phyloP scores from a whole-genome alignment of 2,329 filamentous ascomycete genomes.

The Annulohypoxylon truncatum region DNA sequence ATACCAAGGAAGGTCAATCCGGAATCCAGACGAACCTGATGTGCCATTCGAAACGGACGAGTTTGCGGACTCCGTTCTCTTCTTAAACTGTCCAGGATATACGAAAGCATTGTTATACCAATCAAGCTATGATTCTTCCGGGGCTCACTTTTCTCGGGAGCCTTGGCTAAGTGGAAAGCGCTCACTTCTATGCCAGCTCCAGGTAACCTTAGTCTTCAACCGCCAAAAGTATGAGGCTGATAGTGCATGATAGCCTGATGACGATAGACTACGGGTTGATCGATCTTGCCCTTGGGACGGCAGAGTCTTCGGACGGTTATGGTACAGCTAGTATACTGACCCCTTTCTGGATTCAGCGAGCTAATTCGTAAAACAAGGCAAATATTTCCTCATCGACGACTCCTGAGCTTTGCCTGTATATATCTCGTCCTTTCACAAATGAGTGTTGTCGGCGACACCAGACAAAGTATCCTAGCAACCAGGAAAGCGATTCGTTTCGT shows the following conservation, averaged over 20 bases:
- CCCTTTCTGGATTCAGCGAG: background rate
- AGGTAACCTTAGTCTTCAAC: slow-evolving; percentile 2
- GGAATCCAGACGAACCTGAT: slow-evolving; percentile 15
- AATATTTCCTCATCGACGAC: slow-evolving; percentile 25
- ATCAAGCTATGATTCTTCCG: slow-evolving; percentile 26
- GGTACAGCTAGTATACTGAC: slow-evolving; percentile 4
- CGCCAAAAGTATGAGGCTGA: slow-evolving; percentile 2
- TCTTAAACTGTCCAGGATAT: slow-evolving; percentile 24
- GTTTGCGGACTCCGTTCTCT: slow-evolving; percentile 21
- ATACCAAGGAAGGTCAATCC: slow-evolving; percentile 27
- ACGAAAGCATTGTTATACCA: slow-evolving; percentile 27
- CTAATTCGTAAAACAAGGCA: slow-evolving; percentile 25
- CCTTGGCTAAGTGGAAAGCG: slow-evolving; percentile 33
- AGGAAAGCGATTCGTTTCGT: slow-evolving; percentile 29
- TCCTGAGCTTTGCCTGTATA: slow-evolving; percentile 34
- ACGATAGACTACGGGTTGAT: slow-evolving; percentile 24
- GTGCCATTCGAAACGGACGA: slow-evolving; percentile 23
- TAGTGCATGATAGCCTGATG: slow-evolving; percentile 7
- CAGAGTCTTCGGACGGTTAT: slow-evolving; percentile 29
- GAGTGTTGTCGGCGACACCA: slow-evolving; percentile 20
- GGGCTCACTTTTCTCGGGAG: slow-evolving; percentile 18
- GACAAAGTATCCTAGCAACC: slow-evolving; percentile 23
- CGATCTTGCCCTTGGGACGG: slow-evolving; percentile 31
- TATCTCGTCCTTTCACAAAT: slow-evolving; percentile 29
- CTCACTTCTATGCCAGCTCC: slow-evolving; percentile 28